Percentiles rank a stretch among this genome's conserved stretches.
These are phyloP conservation scores for Trametes elegans DNA, from an alignment of 768 basidiomycete genomes.

Conservation along the genomic window DNA sequence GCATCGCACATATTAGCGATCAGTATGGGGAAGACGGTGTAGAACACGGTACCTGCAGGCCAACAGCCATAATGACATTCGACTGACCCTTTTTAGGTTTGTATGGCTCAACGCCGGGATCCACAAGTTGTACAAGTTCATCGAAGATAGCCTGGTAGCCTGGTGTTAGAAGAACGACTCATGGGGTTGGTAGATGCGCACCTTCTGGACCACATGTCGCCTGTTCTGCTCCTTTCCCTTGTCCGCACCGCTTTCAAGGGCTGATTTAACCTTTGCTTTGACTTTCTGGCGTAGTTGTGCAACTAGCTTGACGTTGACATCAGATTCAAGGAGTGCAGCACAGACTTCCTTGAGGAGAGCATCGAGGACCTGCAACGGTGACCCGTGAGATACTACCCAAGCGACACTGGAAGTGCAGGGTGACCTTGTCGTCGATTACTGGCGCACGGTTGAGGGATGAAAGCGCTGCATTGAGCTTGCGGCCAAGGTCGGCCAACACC, in stretches of 20 bases:
- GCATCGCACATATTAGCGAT: conserved; percentile 1
- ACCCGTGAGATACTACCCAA: not conserved
- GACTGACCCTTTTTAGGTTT: conserved; percentile 94
- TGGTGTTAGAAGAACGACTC: not conserved
- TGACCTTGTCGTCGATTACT: conserved; percentile 88
- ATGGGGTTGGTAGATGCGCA: conserved; percentile 30
- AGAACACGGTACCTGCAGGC: conserved; percentile 73
- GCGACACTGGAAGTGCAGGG: conserved; percentile 17
- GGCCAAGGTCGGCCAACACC: conserved; percentile 96
- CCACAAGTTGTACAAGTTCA: conserved; percentile 92
- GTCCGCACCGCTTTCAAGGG: conserved; percentile 65
- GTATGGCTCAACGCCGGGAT: conserved; percentile 93
- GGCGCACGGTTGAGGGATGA: conserved; percentile 84
- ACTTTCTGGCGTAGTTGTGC: conserved; percentile 84
- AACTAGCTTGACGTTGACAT: conserved; percentile 98
- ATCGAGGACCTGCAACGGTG: conserved; percentile 77
- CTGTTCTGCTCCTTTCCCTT: conserved; percentile 78
- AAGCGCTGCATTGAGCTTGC: conserved; percentile 90
- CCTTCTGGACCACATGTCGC: conserved; percentile 91
- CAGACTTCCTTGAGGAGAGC: conserved; percentile 93
- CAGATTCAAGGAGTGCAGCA: conserved; percentile 89
- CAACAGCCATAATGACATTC: conserved; percentile 97
- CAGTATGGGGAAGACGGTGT: not conserved
- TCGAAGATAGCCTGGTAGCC: conserved; percentile 83
- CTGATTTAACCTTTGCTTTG: conserved; percentile 83